Conservation (phyloP, 2,329 filamentous ascomycete genomes). For the Diaporthe sp. region DNA sequence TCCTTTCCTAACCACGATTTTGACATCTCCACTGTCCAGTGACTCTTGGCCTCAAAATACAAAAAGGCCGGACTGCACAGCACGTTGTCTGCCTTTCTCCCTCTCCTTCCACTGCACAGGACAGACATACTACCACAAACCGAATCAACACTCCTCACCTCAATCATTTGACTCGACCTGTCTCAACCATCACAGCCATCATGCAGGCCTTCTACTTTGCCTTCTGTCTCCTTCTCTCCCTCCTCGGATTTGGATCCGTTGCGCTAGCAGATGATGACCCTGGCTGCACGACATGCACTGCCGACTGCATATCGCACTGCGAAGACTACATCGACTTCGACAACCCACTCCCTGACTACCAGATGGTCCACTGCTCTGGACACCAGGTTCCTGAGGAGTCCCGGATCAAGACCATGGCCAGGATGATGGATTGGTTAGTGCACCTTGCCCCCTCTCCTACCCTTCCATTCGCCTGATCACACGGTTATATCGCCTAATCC, state of each 20-base stretch:
- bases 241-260: neutral
- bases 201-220: neutral
- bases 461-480: neutral
- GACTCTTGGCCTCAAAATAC: too few relatives aligned
- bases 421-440: slow-evolving; percentile 19
- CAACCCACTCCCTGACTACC: neutral
- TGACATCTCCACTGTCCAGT: neutral
- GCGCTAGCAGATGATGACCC: neutral
- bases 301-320: too few relatives aligned
- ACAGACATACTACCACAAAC: neutral
- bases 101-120: neutral
- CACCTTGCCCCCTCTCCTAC: neutral
- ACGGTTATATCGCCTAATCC: neutral
- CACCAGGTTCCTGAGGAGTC: neutral
- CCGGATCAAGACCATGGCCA: slow-evolving; percentile 2
- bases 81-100: neutral
- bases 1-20: neutral
- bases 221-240: neutral
- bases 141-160: neutral
- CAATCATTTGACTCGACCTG: neutral
- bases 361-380: neutral
- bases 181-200: neutral
- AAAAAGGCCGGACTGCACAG: neutral
- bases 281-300: too few relatives aligned
- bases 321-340: neutral